phyloP scores from a whole-genome alignment of 2,329 filamentous ascomycete genomes.

The Elsinoe ampelina region DNA sequence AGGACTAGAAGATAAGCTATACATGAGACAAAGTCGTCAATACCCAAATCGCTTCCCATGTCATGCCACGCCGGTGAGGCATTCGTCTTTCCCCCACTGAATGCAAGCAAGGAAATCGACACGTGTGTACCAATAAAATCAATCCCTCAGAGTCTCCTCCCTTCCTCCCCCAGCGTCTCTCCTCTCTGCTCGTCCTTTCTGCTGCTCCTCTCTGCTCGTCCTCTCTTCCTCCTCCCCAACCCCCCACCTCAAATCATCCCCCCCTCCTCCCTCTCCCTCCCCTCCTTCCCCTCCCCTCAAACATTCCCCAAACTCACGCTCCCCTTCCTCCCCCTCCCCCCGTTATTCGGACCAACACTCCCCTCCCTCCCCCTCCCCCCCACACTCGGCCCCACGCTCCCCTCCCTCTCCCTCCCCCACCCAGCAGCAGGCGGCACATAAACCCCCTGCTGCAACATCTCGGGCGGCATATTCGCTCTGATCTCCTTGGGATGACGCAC shows the following conservation, averaged over 20 bases:
- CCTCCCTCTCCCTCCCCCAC: background rate
- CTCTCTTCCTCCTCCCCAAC: background rate
- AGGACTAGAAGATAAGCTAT: conserved; percentile 3
- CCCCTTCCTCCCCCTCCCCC: background rate
- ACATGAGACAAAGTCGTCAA: background rate
- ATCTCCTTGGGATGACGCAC: conserved; percentile 36
- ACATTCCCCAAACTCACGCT: background rate
- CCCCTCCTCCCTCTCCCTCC: background rate
- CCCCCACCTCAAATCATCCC: background rate
- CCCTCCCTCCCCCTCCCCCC: background rate
- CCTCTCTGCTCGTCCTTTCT: too few relatives aligned
- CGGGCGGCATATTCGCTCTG: conserved; percentile 42
- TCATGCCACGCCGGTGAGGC: conserved; percentile 1
- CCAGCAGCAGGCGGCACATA: conserved; percentile 17
- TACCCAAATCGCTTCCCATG: background rate
- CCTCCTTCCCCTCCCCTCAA: background rate
- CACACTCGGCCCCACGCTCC: background rate
- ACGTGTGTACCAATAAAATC: background rate
- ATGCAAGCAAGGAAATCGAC: background rate
- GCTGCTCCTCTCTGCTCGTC: too few relatives aligned
- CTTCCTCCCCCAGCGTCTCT: background rate
- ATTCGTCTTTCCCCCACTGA: background rate
- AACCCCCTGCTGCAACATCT: conserved; percentile 36
- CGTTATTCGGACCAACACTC: background rate
- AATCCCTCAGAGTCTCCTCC: background rate